Base-by-base conservation (phyloP, 257 asterid genomes). In the Striga asiatica region DNA sequence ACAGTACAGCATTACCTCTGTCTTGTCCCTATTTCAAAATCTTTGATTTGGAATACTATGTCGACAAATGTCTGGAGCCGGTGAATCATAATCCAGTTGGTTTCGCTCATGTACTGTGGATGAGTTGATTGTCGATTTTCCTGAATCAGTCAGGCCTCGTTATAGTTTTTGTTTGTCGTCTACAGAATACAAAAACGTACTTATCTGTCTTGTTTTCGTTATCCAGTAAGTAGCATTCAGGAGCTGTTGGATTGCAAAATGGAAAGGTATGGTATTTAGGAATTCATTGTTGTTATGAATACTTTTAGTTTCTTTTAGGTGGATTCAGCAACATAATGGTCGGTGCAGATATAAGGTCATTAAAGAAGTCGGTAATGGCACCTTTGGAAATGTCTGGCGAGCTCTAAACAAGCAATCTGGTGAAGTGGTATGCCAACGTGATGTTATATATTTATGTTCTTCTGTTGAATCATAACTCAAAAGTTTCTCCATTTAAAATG, bases 351-450 rank as follows among this genome's bases (percentile, higher is more conserved):
- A 27, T 27, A 27, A 3, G 31, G 31, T 27, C 31, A 27, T 27
- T 27, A 27, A 27, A 6, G 31, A 27, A 27, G 31, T 27, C 6
- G 31, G 31, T 27, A 27, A 27, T 27, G 31, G 31, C 3, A 27
- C 31, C 6, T 27, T 27, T 27, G 31, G 31, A 27, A 27, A 6
- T 27, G 3, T 6, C 31, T 27, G 31, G 31, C 31, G 6, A 27
- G 31, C 31, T 27, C 31, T 27, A 27, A 27, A 83, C 81, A 82
- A 78, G 76, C 95, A 82, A 61, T 75, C 89, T 77, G 93, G 94
- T 64, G 98, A 91, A 88, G 94, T 88, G 94, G 98, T 91, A 74
- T 19, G 86, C 23, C n/a, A n/a, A n/a, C n/a, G n/a, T 7, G 12
- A 4, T 6, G 49, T 42, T 42, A 17, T 7, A 39, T 39, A 4